A percentile compares a stretch with the other conserved stretches of the same genome.
Evolutionary conservation across 116 monocot species (phyloP).

Genomic region (Iris pallida): DNA sequence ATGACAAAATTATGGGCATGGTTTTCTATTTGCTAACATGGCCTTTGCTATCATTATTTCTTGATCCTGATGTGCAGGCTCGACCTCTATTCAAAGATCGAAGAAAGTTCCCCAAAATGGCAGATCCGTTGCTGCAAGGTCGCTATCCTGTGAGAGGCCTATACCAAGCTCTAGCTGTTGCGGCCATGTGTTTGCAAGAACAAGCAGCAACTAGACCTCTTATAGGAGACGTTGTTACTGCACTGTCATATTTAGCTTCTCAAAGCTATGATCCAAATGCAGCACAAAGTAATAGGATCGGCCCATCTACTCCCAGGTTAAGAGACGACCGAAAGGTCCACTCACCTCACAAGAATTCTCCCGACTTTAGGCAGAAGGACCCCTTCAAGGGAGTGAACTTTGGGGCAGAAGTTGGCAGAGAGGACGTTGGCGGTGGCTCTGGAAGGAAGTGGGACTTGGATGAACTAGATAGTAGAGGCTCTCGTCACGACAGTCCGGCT

Average conservation of each 20-base stretch:
- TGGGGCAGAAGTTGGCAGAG: slow-evolving; percentile 32
- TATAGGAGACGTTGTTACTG: slow-evolving; percentile 77
- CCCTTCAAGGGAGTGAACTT: slow-evolving; percentile 23
- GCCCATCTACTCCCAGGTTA: slow-evolving; percentile 43
- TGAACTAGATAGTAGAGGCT: slow-evolving; percentile 33
- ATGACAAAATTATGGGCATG: too few relatives aligned
- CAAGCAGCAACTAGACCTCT: slow-evolving; percentile 79
- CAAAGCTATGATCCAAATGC: slow-evolving; percentile 70
- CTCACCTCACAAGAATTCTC: slow-evolving; percentile 50
- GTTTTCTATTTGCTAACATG: too few relatives aligned
- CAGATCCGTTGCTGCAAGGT: slow-evolving; percentile 65
- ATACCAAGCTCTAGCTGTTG: slow-evolving; percentile 80
- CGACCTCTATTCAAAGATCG: slow-evolving; percentile 76
- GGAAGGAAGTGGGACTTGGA: slow-evolving; percentile 55
- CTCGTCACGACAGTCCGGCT: slow-evolving; percentile 55
- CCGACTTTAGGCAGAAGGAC: slow-evolving; percentile 36
- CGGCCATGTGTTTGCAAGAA: slow-evolving; percentile 88
- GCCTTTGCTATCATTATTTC: background rate
- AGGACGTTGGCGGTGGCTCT: slow-evolving; percentile 33
- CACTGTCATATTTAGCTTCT: slow-evolving; percentile 66
- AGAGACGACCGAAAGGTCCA: slow-evolving; percentile 38
- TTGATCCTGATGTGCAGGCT: slow-evolving; percentile 36
- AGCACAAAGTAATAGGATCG: slow-evolving; percentile 20
- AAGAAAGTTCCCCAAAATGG: slow-evolving; percentile 76
- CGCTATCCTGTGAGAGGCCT: slow-evolving; percentile 72